These are phyloP conservation scores for Boletus sp. DNA, from an alignment of 768 basidiomycete genomes.

Conservation along the genomic window DNA sequence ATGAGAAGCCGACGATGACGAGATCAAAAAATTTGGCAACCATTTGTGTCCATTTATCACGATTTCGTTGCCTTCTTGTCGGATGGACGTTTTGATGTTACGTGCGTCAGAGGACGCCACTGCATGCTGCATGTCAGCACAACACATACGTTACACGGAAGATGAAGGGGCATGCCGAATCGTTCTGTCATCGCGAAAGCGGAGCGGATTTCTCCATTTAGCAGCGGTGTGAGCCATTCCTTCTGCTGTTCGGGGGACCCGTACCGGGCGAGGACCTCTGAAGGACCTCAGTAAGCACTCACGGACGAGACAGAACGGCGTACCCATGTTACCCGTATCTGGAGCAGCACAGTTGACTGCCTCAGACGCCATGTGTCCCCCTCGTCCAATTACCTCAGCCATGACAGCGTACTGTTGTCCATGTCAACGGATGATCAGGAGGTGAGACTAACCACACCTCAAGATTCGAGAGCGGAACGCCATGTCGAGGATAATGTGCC, in stretches of 20 bases:
- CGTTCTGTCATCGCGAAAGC: constrained; percentile 98
- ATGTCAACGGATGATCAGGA: neutral
- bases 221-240: constrained; percentile 83
- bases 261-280: constrained; percentile 96
- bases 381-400: constrained; percentile 92
- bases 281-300: constrained; percentile 1
- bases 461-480: constrained; percentile 88
- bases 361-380: constrained; percentile 79
- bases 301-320: neutral
- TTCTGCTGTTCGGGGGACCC: constrained; percentile 89
- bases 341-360: constrained; percentile 93
- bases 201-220: constrained; percentile 91
- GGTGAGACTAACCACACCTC: constrained; percentile 54
- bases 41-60: constrained; percentile 98
- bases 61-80: constrained; percentile 81
- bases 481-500: constrained; percentile 85
- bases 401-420: constrained; percentile 86
- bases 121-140: constrained; percentile 3
- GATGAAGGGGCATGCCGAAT: constrained; percentile 49
- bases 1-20: constrained; percentile 10
- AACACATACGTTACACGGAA: constrained; percentile 2
- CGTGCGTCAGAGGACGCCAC: constrained; percentile 96
- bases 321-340: constrained; percentile 98
- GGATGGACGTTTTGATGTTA: constrained; percentile 88
- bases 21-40: constrained; percentile 37